Evolutionary conservation across 768 basidiomycete genomes (phyloP).

Genomic region (Inosperma sp.): DNA sequence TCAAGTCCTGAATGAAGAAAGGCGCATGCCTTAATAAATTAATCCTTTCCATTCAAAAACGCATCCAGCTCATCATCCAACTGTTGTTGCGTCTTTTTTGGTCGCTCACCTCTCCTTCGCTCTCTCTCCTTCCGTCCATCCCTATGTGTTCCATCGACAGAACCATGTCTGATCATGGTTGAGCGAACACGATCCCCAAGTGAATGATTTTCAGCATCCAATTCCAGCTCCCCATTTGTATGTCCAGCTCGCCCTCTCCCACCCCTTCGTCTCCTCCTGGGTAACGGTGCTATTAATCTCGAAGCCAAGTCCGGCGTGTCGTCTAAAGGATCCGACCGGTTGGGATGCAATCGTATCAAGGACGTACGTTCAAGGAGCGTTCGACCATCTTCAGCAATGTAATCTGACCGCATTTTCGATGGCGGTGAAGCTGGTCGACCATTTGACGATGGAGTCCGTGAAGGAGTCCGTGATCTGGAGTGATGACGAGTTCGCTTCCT

Average conservation of each 20-base stretch:
- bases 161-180: conserved; percentile 2
- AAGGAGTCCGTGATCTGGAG: not conserved
- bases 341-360: conserved; percentile 34
- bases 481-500: conserved; percentile 8
- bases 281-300: conserved; percentile 44
- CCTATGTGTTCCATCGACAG: conserved; percentile 4
- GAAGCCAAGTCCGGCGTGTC: conserved; percentile 33
- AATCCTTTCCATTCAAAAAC: conserved; percentile 47
- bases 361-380: conserved; percentile 58
- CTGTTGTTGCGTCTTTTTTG: conserved; percentile 64
- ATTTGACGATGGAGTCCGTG: not conserved
- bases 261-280: conserved; percentile 30
- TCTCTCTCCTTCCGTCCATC: conserved; percentile 16
- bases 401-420: conserved; percentile 68
- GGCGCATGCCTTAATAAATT: not conserved
- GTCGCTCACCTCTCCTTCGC: conserved; percentile 29
- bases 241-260: conserved; percentile 23
- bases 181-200: conserved; percentile 8
- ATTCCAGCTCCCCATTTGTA: conserved; percentile 9
- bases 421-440: conserved; percentile 42
- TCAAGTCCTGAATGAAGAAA: not conserved
- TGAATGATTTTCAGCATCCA: not conserved
- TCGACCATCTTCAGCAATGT: conserved; percentile 46
- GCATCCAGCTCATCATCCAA: conserved; percentile 81
- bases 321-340: conserved; percentile 16